A percentile compares a stretch with the other conserved stretches of the same genome.
Conservation (phyloP, 306 rosid species). For the Dalbergia oliveri region DNA sequence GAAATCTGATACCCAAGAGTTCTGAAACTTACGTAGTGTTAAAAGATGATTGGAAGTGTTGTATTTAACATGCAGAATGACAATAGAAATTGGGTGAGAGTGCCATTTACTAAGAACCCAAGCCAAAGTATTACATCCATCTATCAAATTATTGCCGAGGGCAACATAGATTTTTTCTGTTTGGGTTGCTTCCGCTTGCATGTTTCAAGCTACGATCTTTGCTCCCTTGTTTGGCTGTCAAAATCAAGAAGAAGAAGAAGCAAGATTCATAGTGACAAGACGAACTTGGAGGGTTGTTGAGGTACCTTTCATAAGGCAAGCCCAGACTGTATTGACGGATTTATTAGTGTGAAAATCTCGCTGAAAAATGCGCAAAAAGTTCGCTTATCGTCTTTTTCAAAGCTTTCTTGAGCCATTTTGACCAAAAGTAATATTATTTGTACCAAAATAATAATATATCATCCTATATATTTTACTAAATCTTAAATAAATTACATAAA, state of each 20-base stretch:
- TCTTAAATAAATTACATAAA: no score
- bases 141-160: constrained; percentile 68
- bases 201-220: constrained; percentile 1
- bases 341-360: no score
- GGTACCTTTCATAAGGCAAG: no score
- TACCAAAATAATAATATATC: no score
- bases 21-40: constrained; percentile 71
- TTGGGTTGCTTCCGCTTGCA: constrained; percentile 53
- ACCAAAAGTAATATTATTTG: no score
- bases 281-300: not conserved
- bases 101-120: constrained; percentile 86
- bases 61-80: constrained; percentile 67
- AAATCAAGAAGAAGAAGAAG: constrained; percentile 33
- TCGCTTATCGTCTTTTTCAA: no score
- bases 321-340: no score
- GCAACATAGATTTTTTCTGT: constrained; percentile 74
- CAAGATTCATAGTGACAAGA: not conserved
- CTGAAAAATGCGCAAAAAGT: no score
- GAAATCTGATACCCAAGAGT: not conserved
- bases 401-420: no score
- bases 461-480: no score
- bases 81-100: constrained; percentile 71
- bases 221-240: not conserved
- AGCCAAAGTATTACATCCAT: constrained; percentile 71
- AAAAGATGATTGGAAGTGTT: constrained; percentile 55